These are phyloP conservation scores for Penicillium brasilianum DNA, from an alignment of 2,329 filamentous ascomycete genomes.

Conservation along the genomic window DNA sequence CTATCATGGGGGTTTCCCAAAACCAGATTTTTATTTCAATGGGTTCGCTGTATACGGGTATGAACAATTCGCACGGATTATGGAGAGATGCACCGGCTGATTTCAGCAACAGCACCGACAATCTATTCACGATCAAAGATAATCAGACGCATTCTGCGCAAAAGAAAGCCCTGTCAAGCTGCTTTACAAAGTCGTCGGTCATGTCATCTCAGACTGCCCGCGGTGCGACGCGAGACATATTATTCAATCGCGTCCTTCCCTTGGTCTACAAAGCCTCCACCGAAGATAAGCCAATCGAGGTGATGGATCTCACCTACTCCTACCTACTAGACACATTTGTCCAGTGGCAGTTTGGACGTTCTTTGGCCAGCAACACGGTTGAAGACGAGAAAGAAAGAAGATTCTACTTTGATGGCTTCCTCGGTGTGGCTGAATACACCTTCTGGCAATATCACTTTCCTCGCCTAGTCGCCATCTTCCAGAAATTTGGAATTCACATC, in stretches of 20 bases:
- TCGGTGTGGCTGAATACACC: background rate
- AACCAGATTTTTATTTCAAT: conserved; percentile 6
- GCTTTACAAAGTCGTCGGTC: background rate
- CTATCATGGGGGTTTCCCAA: conserved; percentile 7
- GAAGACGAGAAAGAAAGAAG: conserved; percentile 4
- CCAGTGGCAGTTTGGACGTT: conserved; percentile 5
- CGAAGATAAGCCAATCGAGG: background rate
- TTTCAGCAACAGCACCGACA: background rate
- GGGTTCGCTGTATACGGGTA: conserved; percentile 6
- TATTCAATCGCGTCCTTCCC: background rate
- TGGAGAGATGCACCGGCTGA: background rate
- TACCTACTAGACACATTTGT: conserved; percentile 6
- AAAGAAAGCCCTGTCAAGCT: background rate
- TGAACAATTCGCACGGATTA: background rate
- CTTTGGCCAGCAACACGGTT: background rate
- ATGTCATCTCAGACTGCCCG: background rate
- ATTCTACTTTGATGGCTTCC: conserved; percentile 1
- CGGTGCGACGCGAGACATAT: background rate
- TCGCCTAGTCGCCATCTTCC: background rate
- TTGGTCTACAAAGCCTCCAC: background rate
- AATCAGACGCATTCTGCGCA: background rate
- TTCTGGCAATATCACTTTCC: conserved; percentile 6
- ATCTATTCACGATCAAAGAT: conserved; percentile 1
- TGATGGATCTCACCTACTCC: conserved; percentile 1
- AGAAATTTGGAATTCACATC: background rate